Evolutionary conservation across 1,284 basidiomycete species (phyloP).

Genomic region (Chalciporus piperatoides): DNA sequence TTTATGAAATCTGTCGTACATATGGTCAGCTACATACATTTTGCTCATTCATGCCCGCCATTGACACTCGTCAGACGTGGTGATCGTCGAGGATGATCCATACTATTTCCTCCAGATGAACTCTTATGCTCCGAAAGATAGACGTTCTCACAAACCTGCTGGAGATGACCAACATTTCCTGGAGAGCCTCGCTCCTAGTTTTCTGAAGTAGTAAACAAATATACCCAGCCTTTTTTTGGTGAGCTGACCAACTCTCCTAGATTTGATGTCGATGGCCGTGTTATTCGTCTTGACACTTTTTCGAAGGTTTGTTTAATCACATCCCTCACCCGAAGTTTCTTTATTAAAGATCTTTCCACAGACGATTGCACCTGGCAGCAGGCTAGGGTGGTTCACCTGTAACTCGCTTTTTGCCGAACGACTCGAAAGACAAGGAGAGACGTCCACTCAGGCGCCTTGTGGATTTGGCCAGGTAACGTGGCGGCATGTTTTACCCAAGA

Average conservation of each 20-base stretch:
- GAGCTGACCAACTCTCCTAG: constrained; percentile 27
- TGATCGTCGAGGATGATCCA: constrained; percentile 80
- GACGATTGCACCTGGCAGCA: constrained; percentile 75
- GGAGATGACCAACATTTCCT: constrained; percentile 45
- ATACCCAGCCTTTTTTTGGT: neutral
- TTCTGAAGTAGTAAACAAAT: constrained; percentile 45
- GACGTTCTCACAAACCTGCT: constrained; percentile 34
- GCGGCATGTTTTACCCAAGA: too few species aligned
- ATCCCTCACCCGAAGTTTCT: neutral
- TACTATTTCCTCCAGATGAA: constrained; percentile 76
- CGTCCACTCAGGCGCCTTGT: constrained; percentile 66
- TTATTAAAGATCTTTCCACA: constrained; percentile 21
- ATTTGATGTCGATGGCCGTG: constrained; percentile 74
- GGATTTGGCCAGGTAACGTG: constrained; percentile 48
- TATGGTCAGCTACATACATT: constrained; percentile 46
- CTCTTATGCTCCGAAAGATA: constrained; percentile 45
- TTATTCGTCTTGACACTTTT: constrained; percentile 77
- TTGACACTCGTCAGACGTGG: constrained; percentile 44
- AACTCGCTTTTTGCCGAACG: constrained; percentile 69
- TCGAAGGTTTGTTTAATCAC: constrained; percentile 54
- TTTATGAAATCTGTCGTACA: constrained; percentile 77
- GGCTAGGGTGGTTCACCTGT: constrained; percentile 79
- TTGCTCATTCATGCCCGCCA: neutral
- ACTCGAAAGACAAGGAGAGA: constrained; percentile 73
- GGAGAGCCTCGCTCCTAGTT: constrained; percentile 60